Base-by-base conservation (phyloP, 2,329 filamentous ascomycete species). In the Aspergillus sp. region DNA sequence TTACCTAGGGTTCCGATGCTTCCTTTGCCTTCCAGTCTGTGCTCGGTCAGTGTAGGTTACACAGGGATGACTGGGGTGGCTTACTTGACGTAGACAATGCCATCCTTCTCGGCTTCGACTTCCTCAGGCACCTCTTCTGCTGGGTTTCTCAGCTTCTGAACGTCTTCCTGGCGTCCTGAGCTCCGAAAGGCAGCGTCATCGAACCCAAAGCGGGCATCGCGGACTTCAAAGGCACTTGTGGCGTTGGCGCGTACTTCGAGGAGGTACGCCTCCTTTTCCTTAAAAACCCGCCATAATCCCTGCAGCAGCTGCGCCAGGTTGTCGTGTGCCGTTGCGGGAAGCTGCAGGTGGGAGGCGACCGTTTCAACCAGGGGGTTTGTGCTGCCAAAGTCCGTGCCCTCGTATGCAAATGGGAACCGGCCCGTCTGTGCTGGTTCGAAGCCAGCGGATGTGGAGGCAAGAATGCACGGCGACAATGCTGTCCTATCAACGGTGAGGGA, bases 41-140 rank as follows among this genome's bases (percentile, higher is more conserved):
- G 21, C n/a, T 58, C 7, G 63, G 59, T 56, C 49, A 25, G 5
- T 11, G 27, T 30, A 3, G 8, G 6, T 10, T n/a, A 30, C 21
- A n/a, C 23, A 6, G 32, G 17, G 5, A 10, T 21, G 3, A 17
- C 8, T 4, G 13, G 27, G 8, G 17, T 8, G 17, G 41, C 73
- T 2, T 85, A 82, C 68, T 85, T 88, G 64, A 96, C 84, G 73
- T 93, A 96, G 0, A 95, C 90, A 67, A 96, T 92, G 3, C 91
- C 91, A 60, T 88, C 80, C 60, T 84, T 82, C 70, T 89, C 88
- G 2, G 86, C 88, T 65, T 86, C 84, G 3, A 85, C 76, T 68
- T 89, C 88, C 52, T 82, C 81, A 0, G 81, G 74, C 8, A 86
- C 82, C 68, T 87, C 82, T 4, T 77, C 70, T 3, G 79, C 72